Evolutionary conservation across 1,284 basidiomycete species (phyloP).

Genomic region (Rhodotorula sp.): DNA sequence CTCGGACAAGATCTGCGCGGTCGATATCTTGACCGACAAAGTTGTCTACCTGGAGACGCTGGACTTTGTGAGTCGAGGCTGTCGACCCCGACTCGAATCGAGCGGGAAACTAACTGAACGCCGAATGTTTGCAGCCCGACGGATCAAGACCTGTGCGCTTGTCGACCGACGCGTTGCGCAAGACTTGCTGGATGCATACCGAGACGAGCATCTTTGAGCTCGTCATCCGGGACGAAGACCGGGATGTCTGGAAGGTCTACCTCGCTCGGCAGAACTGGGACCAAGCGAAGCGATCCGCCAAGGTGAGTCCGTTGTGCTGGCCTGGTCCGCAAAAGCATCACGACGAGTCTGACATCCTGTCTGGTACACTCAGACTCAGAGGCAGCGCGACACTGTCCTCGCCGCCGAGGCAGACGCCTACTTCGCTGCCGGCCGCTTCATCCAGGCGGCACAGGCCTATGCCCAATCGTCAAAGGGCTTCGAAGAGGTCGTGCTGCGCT

Average conservation of each 20-base stretch:
- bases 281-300: conserved; percentile 73
- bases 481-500: conserved; percentile 87
- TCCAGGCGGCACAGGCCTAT: conserved; percentile 88
- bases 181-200: conserved; percentile 94
- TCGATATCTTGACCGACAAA: conserved; percentile 77
- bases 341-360: neutral
- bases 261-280: conserved; percentile 75
- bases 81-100: neutral
- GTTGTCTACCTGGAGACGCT: conserved; percentile 79
- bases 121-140: conserved; percentile 39
- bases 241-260: conserved; percentile 92
- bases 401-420: conserved; percentile 81
- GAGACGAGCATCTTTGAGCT: conserved; percentile 87
- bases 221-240: conserved; percentile 79
- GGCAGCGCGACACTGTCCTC: conserved; percentile 80
- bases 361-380: conserved; percentile 60
- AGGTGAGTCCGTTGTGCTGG: conserved; percentile 55
- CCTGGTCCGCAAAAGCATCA: neutral
- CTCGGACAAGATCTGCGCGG: conserved; percentile 69
- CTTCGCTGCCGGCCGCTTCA: conserved; percentile 77
- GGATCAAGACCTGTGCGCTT: conserved; percentile 71
- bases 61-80: conserved; percentile 62
- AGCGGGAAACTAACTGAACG: neutral
- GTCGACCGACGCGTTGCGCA: conserved; percentile 75
- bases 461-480: conserved; percentile 84